These are phyloP conservation scores for Colletotrichum paranaense DNA, from an alignment of 2,329 filamentous ascomycete genomes.

Conservation along the genomic window DNA sequence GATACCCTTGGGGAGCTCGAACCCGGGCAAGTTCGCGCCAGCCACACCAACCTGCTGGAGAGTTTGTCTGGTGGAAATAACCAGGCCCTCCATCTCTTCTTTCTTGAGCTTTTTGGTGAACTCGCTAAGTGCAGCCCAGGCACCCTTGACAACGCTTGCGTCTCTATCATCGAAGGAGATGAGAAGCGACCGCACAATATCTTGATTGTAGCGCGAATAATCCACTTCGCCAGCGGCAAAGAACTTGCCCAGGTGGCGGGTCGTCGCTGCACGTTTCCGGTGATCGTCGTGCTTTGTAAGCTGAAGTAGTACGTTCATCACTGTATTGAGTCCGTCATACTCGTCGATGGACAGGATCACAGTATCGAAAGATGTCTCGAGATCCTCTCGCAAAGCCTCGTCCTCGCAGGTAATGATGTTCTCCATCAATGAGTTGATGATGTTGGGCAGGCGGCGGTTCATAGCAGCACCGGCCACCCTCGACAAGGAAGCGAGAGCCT, in stretches of 20 bases:
- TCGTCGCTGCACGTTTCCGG: conserved; percentile 80
- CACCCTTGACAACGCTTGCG: conserved; percentile 83
- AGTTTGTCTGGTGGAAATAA: conserved; percentile 85
- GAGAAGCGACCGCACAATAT: conserved; percentile 90
- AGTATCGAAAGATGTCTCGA: conserved; percentile 86
- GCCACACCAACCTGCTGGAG: conserved; percentile 90
- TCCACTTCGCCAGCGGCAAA: conserved; percentile 85
- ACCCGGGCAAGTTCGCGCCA: conserved; percentile 86
- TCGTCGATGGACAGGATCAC: conserved; percentile 95
- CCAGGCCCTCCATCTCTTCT: conserved; percentile 97
- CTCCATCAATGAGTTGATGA: conserved; percentile 94
- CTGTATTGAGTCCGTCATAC: conserved; percentile 92
- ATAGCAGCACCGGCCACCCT: conserved; percentile 91
- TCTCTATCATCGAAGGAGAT: conserved; percentile 94
- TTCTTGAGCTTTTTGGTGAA: conserved; percentile 92
- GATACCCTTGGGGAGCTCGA: conserved; percentile 94
- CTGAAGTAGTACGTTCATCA: conserved; percentile 91
- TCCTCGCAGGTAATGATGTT: conserved; percentile 85
- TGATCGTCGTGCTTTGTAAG: conserved; percentile 95
- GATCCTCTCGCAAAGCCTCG: conserved; percentile 76
- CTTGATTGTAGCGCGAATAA: conserved; percentile 95
- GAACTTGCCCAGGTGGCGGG: conserved; percentile 85
- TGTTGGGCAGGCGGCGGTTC: conserved; percentile 88
- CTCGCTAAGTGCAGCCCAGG: conserved; percentile 87
- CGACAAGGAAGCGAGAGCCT: conserved; percentile 90